A percentile compares a stretch with the other conserved stretches of the same genome.
These are phyloP conservation scores for Exophiala viscosa DNA, from an alignment of 2,329 filamentous ascomycete species.

Conservation along the genomic window DNA sequence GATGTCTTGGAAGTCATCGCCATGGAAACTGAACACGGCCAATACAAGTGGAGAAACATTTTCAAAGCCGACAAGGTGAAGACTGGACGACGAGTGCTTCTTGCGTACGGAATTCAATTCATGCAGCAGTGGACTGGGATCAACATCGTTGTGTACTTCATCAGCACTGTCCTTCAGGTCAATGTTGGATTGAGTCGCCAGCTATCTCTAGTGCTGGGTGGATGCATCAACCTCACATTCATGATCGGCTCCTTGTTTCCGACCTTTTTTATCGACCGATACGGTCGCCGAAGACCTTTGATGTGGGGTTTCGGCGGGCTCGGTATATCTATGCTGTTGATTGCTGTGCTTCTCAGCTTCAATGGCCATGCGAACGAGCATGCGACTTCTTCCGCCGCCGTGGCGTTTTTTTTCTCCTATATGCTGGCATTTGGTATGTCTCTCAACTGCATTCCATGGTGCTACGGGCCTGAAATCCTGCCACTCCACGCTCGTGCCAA, in stretches of 20 bases:
- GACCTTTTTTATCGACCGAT: slow-evolving; percentile 44
- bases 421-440: slow-evolving; percentile 45
- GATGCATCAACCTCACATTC: slow-evolving; percentile 41
- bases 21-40: slow-evolving; percentile 32
- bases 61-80: slow-evolving; percentile 44
- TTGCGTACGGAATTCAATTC: slow-evolving; percentile 44
- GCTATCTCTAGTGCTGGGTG: slow-evolving; percentile 46
- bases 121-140: slow-evolving; percentile 37
- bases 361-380: slow-evolving; percentile 37
- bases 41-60: slow-evolving; percentile 24
- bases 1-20: slow-evolving; percentile 29
- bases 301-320: slow-evolving; percentile 36
- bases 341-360: slow-evolving; percentile 35
- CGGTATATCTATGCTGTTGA: slow-evolving; percentile 39
- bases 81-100: slow-evolving; percentile 44
- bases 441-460: slow-evolving; percentile 50
- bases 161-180: slow-evolving; percentile 37
- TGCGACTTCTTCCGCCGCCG: slow-evolving; percentile 44
- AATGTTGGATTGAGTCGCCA: slow-evolving; percentile 47
- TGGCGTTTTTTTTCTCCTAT: slow-evolving; percentile 51
- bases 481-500: slow-evolving; percentile 50
- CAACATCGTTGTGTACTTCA: slow-evolving; percentile 33
- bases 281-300: slow-evolving; percentile 38
- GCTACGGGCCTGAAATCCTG: slow-evolving; percentile 50
- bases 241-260: slow-evolving; percentile 45